Percentiles rank a stretch among this genome's conserved stretches.
phyloP scores from a whole-genome alignment of 345 rosid genomes.

The Garcia nutans region DNA sequence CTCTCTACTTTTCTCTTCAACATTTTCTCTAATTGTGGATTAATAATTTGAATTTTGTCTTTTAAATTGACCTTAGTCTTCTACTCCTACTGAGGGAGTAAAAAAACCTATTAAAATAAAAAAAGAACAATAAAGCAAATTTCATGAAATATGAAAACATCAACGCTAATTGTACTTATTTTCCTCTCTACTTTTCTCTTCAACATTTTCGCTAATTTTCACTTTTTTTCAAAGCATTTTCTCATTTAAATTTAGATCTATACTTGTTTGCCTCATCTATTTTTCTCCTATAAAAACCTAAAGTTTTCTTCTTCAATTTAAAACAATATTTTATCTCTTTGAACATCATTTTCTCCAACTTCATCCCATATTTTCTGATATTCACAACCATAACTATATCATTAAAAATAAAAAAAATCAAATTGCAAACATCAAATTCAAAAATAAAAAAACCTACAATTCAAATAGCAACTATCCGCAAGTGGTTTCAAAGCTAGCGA shows the following conservation, averaged over 20 bases:
- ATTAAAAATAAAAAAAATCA: neutral
- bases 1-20: slow-evolving; percentile 37
- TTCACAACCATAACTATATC: neutral
- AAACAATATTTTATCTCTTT: slow-evolving; percentile 46
- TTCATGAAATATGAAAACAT: neutral
- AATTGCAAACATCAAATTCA: neutral
- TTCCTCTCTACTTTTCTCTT: no score
- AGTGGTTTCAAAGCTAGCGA: slow-evolving; percentile 41
- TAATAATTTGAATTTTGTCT: slow-evolving; percentile 42
- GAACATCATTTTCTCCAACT: slow-evolving; percentile 50
- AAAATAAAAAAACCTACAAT: slow-evolving; percentile 42
- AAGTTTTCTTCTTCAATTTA: slow-evolving; percentile 53
- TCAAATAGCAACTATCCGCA: slow-evolving; percentile 54
- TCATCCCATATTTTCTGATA: slow-evolving; percentile 63
- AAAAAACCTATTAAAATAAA: no score
- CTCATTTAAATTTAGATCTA: slow-evolving; percentile 43
- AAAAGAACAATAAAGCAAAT: no score
- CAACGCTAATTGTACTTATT: neutral
- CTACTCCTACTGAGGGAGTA: neutral
- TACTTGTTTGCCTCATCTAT: slow-evolving; percentile 45
- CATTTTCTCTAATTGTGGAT: slow-evolving; percentile 44
- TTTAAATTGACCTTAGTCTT: slow-evolving; percentile 28
- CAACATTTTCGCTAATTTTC: no score
- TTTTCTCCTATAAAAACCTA: slow-evolving; percentile 45
- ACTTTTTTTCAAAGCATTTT: slow-evolving; percentile 42